A percentile compares a stretch with the other conserved stretches of the same genome.
These are phyloP conservation scores for Chondrus crispus DNA, from an alignment of 23 red algal species.

Conservation along the genomic window DNA sequence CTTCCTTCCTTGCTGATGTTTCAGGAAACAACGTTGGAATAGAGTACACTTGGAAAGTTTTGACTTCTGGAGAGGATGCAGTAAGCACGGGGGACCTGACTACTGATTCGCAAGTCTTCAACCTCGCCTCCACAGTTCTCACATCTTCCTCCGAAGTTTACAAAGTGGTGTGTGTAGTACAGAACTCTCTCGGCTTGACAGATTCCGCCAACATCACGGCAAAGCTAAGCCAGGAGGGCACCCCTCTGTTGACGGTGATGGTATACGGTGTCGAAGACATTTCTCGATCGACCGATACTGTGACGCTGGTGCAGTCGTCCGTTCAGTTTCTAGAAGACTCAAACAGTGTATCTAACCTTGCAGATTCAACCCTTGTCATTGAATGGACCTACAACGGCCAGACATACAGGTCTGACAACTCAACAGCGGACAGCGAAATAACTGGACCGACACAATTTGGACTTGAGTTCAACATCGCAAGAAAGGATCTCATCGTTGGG, in stretches of 20 bases:
- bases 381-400: constrained; percentile 23
- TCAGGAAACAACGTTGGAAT: constrained; percentile 25
- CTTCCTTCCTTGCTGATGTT: constrained; percentile 27
- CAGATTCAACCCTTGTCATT: not conserved
- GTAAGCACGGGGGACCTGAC: constrained; percentile 1
- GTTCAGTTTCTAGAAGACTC: not conserved
- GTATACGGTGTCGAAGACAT: constrained; percentile 13
- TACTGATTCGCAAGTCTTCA: not conserved
- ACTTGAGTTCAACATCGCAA: constrained; percentile 55
- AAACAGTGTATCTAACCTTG: not conserved
- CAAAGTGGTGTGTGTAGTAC: not conserved
- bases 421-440: not conserved
- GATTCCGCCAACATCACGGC: not conserved
- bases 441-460: constrained; percentile 54
- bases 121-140: not conserved
- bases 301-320: constrained; percentile 42
- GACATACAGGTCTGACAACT: constrained; percentile 7
- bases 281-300: not conserved
- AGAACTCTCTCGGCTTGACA: constrained; percentile 1
- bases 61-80: not conserved
- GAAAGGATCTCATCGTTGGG: constrained; percentile 31
- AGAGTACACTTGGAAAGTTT: constrained; percentile 19
- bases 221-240: not conserved
- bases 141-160: not conserved
- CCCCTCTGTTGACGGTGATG: constrained; percentile 10